phyloP scores from a whole-genome alignment of 441 rosid genomes.

The Erodium moschatum region DNA sequence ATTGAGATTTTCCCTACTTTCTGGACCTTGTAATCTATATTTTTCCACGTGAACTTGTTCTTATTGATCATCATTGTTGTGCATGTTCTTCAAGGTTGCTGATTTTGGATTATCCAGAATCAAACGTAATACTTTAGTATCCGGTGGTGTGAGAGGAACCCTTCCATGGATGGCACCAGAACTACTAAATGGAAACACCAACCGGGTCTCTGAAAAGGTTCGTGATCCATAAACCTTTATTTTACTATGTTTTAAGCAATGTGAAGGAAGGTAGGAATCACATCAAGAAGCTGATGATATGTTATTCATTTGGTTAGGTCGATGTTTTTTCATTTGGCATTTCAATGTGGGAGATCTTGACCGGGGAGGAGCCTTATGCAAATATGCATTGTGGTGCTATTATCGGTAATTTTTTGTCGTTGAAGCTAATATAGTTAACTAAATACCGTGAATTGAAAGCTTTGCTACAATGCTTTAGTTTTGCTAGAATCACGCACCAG shows the following conservation, averaged over 20 bases:
- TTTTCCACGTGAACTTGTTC: not conserved
- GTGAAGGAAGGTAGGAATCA: constrained; percentile 1
- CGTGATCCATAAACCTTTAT: not conserved
- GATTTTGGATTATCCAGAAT: constrained; percentile 88
- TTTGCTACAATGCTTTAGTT: not conserved
- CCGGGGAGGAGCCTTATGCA: constrained; percentile 81
- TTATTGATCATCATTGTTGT: not conserved
- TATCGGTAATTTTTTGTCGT: constrained; percentile 42
- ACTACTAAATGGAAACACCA: constrained; percentile 65
- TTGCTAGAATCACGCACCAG: not conserved
- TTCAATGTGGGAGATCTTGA: constrained; percentile 80
- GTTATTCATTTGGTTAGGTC: constrained; percentile 37
- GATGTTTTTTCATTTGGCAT: constrained; percentile 87
- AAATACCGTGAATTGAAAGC: not conserved
- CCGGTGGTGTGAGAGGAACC: constrained; percentile 90
- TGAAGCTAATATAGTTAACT: not conserved
- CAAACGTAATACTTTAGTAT: constrained; percentile 73
- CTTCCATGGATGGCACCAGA: constrained; percentile 99
- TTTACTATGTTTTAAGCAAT: not conserved
- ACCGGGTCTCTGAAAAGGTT: constrained; percentile 80
- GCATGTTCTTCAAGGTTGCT: constrained; percentile 46
- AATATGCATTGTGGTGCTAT: constrained; percentile 89
- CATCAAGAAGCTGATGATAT: constrained; percentile 12
- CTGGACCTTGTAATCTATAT: not conserved
- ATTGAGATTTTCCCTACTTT: too few relatives aligned